phyloP scores from a whole-genome alignment of 805 yeast species.

The Metschnikowia dekortorum region DNA sequence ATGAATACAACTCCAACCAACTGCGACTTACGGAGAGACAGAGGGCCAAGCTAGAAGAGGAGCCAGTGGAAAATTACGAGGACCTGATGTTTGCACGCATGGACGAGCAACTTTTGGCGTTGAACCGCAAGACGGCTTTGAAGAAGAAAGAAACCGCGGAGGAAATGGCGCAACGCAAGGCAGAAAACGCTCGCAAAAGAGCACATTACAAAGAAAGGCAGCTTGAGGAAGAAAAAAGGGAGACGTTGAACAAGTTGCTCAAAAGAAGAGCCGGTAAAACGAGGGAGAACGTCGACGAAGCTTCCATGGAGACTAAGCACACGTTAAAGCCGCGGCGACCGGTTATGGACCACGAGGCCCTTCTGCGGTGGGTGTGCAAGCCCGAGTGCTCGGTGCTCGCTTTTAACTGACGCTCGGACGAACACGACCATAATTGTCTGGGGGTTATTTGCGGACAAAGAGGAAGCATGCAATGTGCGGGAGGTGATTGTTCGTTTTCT shows the following conservation, averaged over 20 bases:
- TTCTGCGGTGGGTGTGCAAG: slow-evolving; percentile 38
- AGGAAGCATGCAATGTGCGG: background rate
- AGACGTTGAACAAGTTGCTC: slow-evolving; percentile 80
- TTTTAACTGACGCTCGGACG: background rate
- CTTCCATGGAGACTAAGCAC: slow-evolving; percentile 15
- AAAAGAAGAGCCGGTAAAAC: slow-evolving; percentile 79
- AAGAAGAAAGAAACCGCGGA: slow-evolving; percentile 72
- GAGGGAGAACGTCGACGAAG: slow-evolving; percentile 38
- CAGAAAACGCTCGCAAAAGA: slow-evolving; percentile 85
- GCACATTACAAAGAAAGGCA: slow-evolving; percentile 78
- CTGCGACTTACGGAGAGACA: slow-evolving; percentile 56
- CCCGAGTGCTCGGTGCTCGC: slow-evolving; percentile 12
- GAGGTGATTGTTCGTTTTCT: background rate
- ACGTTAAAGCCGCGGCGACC: slow-evolving; percentile 40
- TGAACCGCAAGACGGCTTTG: slow-evolving; percentile 35
- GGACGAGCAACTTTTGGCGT: slow-evolving; percentile 20
- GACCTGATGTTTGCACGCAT: slow-evolving; percentile 26
- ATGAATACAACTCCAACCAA: slow-evolving; percentile 44
- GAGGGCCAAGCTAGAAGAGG: slow-evolving; percentile 41
- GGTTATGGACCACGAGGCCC: slow-evolving; percentile 40
- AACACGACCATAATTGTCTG: background rate
- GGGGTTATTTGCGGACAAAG: background rate
- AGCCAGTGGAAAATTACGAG: slow-evolving; percentile 12
- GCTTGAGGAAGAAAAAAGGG: slow-evolving; percentile 88
- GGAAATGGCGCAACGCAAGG: slow-evolving; percentile 72